A percentile compares a stretch with the other conserved stretches of the same genome.
Conservation (phyloP, 805 yeast genomes). For the Kazachstania viticola region DNA sequence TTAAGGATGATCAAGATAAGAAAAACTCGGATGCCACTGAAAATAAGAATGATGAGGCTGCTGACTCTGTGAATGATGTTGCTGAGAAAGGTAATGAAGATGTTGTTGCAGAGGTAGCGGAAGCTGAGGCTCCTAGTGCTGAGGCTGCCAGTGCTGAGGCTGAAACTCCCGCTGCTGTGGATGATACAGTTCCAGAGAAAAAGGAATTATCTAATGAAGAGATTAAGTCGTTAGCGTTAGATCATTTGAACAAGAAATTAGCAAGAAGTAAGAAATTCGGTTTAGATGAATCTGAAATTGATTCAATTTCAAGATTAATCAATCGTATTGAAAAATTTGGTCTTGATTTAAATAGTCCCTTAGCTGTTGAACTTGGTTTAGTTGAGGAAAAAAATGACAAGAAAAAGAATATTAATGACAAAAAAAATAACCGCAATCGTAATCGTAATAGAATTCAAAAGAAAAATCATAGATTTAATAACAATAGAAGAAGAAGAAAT, state of each 20-base stretch:
- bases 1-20: conserved; percentile 9
- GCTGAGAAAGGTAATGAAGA: conserved; percentile 3
- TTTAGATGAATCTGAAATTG: conserved; percentile 46
- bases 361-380: conserved; percentile 58
- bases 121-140: background rate
- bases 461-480: conserved; percentile 3
- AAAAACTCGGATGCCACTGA: conserved; percentile 1
- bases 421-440: background rate
- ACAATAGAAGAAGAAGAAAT: conserved; percentile 3
- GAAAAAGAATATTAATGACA: conserved; percentile 1
- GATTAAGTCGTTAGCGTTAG: conserved; percentile 55
- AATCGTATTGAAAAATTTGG: conserved; percentile 68
- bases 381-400: conserved; percentile 21
- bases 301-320: conserved; percentile 43
- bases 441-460: conserved; percentile 3
- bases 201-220: conserved; percentile 50
- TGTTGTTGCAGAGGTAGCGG: background rate
- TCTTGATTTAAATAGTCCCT: conserved; percentile 49
- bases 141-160: conserved; percentile 3
- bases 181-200: conserved; percentile 1
- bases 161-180: conserved; percentile 2
- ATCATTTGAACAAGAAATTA: conserved; percentile 53
- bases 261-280: conserved; percentile 73
- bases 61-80: background rate
- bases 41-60: conserved; percentile 4